These are phyloP conservation scores for Aureobasidium sp. DNA, from an alignment of 2,329 filamentous ascomycete genomes.

Conservation along the genomic window DNA sequence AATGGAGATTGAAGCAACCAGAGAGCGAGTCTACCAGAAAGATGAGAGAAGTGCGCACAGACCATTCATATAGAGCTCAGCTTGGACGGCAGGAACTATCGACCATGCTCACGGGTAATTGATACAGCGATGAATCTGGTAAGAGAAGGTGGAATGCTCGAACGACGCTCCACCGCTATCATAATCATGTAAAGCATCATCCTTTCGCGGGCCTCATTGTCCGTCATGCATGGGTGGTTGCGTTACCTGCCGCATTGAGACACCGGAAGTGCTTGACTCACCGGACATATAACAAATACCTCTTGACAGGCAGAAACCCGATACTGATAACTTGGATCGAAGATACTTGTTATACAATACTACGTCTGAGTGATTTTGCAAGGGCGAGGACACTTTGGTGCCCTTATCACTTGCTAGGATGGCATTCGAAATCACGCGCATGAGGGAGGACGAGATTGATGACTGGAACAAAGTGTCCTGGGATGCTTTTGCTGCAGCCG, in stretches of 20 bases:
- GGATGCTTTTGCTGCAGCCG: constrained; percentile 9
- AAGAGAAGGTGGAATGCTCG: not conserved
- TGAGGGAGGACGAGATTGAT: constrained; percentile 10
- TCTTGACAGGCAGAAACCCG: not conserved
- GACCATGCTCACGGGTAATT: not conserved
- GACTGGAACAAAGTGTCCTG: constrained; percentile 12
- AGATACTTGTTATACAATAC: not conserved
- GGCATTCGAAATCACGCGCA: constrained; percentile 6
- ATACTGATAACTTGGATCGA: not conserved
- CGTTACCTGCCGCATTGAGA: not conserved
- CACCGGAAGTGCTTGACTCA: not conserved
- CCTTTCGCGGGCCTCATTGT: not conserved
- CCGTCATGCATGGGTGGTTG: no score
- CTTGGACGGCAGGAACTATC: not conserved
- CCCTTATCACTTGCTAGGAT: not conserved
- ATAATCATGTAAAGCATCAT: not conserved
- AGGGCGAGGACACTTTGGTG: not conserved
- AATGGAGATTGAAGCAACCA: not conserved
- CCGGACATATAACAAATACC: not conserved
- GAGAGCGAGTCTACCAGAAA: not conserved
- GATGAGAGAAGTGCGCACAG: not conserved
- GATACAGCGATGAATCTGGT: not conserved
- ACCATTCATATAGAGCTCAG: not conserved
- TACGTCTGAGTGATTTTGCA: no score
- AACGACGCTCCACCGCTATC: not conserved